A percentile compares a stretch with the other conserved stretches of the same genome.
phyloP scores from a whole-genome alignment of 106 monocot genomes.

The Dendrobium chrysotoxum region DNA sequence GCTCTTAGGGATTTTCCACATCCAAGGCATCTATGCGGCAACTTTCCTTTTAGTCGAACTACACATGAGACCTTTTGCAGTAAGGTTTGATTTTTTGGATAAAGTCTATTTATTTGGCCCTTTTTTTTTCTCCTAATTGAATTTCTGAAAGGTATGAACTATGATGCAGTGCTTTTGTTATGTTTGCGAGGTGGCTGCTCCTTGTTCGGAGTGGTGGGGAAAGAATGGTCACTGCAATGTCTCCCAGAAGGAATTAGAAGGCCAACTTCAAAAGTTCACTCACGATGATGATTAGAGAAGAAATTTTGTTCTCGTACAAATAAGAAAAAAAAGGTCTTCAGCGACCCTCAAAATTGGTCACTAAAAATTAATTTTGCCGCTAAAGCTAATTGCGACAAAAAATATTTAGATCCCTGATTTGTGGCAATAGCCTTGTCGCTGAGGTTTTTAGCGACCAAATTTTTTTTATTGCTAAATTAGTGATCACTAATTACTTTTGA shows the following conservation, averaged over 20 bases:
- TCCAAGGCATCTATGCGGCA: constrained; percentile 47
- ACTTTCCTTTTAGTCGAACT: constrained; percentile 29
- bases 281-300: no score
- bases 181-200: constrained; percentile 34
- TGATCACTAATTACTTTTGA: no score
- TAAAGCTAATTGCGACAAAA: no score
- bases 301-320: no score
- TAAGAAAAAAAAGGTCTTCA: no score
- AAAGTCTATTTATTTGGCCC: neutral
- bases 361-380: no score
- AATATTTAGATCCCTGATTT: no score
- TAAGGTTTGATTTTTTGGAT: constrained; percentile 15
- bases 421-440: no score
- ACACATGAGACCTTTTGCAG: constrained; percentile 22
- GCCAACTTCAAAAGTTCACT: neutral
- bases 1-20: constrained; percentile 46
- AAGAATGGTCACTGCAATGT: constrained; percentile 25
- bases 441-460: no score
- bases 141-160: neutral
- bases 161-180: constrained; percentile 43
- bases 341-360: no score
- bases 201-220: constrained; percentile 29
- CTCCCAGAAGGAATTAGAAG: neutral
- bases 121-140: no score
- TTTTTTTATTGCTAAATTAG: no score